Conservation (phyloP, 495 filamentous ascomycete species). For the Thermothielavioides terrestris region DNA sequence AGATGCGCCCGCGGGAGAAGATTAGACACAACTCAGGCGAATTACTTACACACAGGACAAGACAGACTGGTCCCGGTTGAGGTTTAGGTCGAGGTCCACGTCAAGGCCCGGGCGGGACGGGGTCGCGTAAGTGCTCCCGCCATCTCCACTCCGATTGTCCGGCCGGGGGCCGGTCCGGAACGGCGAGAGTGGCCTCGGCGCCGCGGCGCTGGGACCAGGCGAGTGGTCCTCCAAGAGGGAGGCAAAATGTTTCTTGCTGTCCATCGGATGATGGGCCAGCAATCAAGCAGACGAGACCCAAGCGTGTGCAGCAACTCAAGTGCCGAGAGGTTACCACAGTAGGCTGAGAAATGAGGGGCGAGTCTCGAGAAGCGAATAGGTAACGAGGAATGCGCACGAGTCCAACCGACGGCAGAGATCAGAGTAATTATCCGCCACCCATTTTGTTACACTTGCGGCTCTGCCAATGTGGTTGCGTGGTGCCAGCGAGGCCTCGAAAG, state of each 20-base stretch:
- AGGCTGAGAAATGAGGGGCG: background rate
- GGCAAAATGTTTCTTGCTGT: conserved; percentile 22
- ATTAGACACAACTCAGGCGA: too few relatives aligned
- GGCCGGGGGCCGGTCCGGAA: conserved; percentile 8
- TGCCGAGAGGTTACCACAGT: too few relatives aligned
- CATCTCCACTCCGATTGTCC: background rate
- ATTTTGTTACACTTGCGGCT: conserved; percentile 26
- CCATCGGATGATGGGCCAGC: conserved; percentile 14
- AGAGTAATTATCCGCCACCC: conserved; percentile 26
- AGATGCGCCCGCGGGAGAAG: background rate
- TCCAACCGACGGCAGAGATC: conserved; percentile 8
- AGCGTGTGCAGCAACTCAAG: too few relatives aligned
- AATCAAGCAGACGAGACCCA: background rate
- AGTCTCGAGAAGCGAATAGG: background rate
- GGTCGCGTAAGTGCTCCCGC: background rate
- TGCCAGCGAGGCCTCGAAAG: conserved; percentile 9
- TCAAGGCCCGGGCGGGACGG: conserved; percentile 6
- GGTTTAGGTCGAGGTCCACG: conserved; percentile 2
- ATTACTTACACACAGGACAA: conserved; percentile 30
- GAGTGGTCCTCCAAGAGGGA: conserved; percentile 28
- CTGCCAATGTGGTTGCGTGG: background rate
- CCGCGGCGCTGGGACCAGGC: conserved; percentile 1
- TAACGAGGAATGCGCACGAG: conserved; percentile 9
- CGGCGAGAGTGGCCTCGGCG: conserved; percentile 8
- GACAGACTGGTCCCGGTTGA: conserved; percentile 1